phyloP scores from a whole-genome alignment of 1,284 basidiomycete genomes.

The Sparassis latifolia region DNA sequence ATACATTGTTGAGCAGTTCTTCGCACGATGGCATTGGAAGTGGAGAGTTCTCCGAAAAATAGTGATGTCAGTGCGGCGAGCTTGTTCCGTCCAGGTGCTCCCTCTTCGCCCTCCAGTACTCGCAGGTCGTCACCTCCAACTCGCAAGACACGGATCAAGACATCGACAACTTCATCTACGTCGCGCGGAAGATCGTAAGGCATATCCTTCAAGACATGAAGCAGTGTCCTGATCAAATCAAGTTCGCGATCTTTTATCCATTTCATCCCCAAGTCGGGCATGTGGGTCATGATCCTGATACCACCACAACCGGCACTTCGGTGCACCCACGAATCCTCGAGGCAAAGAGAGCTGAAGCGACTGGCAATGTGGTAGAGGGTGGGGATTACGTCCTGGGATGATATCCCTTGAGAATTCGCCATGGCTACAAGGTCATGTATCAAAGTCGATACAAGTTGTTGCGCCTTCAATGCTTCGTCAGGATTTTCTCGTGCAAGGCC shows the following conservation, averaged over 20 bases:
- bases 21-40: conserved; percentile 83
- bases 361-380: conserved; percentile 76
- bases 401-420: conserved; percentile 39
- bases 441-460: conserved; percentile 53
- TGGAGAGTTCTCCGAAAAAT: conserved; percentile 87
- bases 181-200: conserved; percentile 86
- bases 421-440: conserved; percentile 64
- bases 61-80: conserved; percentile 70
- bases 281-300: conserved; percentile 71
- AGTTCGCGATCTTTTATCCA: conserved; percentile 89
- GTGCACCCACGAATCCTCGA: conserved; percentile 83
- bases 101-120: conserved; percentile 33
- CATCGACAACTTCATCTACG: conserved; percentile 74
- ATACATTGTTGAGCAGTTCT: conserved; percentile 83
- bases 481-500: conserved; percentile 61
- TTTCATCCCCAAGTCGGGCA: conserved; percentile 65
- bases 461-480: conserved; percentile 54
- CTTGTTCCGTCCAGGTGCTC: conserved; percentile 43
- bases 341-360: conserved; percentile 78
- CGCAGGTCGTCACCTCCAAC: conserved; percentile 55
- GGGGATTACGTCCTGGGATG: conserved; percentile 48
- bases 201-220: conserved; percentile 95
- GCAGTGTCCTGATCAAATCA: conserved; percentile 86
- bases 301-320: conserved; percentile 87
- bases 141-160: conserved; percentile 73